phyloP scores from a whole-genome alignment of 2,329 filamentous ascomycete genomes.

The Fusarium coffeatum region DNA sequence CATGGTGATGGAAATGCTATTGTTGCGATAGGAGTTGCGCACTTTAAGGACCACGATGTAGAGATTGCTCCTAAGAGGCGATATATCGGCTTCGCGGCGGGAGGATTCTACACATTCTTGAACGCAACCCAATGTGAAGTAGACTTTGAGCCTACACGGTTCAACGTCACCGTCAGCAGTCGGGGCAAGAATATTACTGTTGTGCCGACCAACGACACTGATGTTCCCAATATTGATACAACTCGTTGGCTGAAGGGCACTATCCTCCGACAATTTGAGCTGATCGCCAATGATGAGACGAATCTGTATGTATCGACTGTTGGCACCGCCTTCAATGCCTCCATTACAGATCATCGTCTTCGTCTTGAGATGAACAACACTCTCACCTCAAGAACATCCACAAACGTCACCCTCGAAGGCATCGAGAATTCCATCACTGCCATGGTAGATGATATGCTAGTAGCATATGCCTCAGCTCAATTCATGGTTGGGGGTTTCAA shows the following conservation, averaged over 20 bases:
- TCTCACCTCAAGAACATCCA: neutral
- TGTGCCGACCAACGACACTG: slow-evolving; percentile 7
- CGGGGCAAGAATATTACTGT: slow-evolving; percentile 22
- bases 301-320: slow-evolving; percentile 53
- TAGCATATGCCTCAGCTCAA: neutral
- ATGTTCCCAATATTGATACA: slow-evolving; percentile 6
- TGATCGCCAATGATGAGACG: slow-evolving; percentile 53
- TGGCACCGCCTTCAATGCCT: slow-evolving; percentile 51
- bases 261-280: slow-evolving; percentile 49
- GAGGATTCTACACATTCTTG: slow-evolving; percentile 10
- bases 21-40: slow-evolving; percentile 20
- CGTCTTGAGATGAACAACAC: slow-evolving; percentile 17
- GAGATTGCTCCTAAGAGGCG: neutral
- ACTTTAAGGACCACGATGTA: slow-evolving; percentile 2
- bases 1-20: slow-evolving; percentile 9
- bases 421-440: neutral
- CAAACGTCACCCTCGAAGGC: neutral
- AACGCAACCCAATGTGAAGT: slow-evolving; percentile 12
- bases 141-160: slow-evolving; percentile 13
- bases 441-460: slow-evolving; percentile 9
- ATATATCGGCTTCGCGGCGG: slow-evolving; percentile 11
- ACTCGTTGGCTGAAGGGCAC: slow-evolving; percentile 25
- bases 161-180: slow-evolving; percentile 12
- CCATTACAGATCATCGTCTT: slow-evolving; percentile 38
- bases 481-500: slow-evolving; percentile 9